A percentile compares a stretch with the other conserved stretches of the same genome.
phyloP scores from a whole-genome alignment of 2,329 filamentous ascomycete genomes.

The Chalara sp. region DNA sequence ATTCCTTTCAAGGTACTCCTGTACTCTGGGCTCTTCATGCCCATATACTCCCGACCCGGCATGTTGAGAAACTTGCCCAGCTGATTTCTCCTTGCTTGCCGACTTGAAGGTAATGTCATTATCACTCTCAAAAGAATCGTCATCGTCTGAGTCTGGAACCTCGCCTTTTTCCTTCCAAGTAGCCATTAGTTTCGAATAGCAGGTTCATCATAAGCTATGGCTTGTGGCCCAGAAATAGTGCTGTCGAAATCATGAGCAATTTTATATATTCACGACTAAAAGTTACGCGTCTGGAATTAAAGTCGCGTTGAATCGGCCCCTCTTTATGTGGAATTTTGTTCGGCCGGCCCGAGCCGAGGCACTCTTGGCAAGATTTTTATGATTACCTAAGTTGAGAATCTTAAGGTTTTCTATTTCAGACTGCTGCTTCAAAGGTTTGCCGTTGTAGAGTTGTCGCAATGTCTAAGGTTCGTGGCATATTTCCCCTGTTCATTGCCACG shows the following conservation, averaged over 20 bases:
- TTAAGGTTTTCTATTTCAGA: too few species aligned
- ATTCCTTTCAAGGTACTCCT: neutral
- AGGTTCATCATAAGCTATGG: conserved; percentile 10
- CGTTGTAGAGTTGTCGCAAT: too few species aligned
- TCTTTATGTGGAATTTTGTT: too few species aligned
- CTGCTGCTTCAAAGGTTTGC: too few species aligned
- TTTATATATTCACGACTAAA: neutral
- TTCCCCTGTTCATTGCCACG: conserved; percentile 18
- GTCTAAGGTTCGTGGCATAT: too few species aligned
- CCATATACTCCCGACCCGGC: neutral
- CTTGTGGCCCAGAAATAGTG: too few species aligned
- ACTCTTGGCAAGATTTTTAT: too few species aligned
- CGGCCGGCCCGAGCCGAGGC: too few species aligned
- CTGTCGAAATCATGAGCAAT: too few species aligned
- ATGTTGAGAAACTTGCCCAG: neutral
- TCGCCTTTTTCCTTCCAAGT: conserved; percentile 29
- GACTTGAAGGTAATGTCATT: conserved; percentile 2
- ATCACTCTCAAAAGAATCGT: conserved; percentile 20
- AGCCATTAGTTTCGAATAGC: conserved; percentile 21
- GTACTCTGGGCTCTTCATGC: neutral
- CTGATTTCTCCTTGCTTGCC: neutral
- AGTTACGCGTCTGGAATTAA: neutral
- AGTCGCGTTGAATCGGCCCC: neutral
- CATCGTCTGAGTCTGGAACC: conserved; percentile 30
- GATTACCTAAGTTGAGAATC: too few species aligned